Base-by-base conservation (phyloP, 441 rosid genomes). In the Eruca vesicaria region DNA sequence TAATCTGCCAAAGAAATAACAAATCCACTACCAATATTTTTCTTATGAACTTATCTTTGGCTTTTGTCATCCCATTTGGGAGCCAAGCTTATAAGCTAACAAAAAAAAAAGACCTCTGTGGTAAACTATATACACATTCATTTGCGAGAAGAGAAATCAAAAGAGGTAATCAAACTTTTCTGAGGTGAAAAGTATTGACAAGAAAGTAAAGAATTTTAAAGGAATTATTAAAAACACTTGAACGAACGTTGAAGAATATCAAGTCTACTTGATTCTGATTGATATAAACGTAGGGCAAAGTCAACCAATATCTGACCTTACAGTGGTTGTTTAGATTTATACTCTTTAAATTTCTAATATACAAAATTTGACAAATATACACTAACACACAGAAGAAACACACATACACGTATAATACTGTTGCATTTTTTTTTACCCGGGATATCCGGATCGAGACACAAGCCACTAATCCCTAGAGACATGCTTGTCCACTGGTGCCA, bases 301-400 rank as follows among this genome's bases (percentile, higher is more conserved):
- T 77, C 80, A 77, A 71, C 80, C 50, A 33, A 66, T 43, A 77
- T 66, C 76, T 66, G 68, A 65, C 63, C 72, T 71, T 77, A 77
- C 66, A 65, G 45, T 77, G 71, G 63, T 64, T 70, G 61, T 43
- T 70, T 70, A 76, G 75, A 76, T 76, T 53, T 62, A 36, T 69
- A 69, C 36, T 38, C 79, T 58, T 57, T 52, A 57, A 7, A 58
- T 16, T 9, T 60, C 20, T 59, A 59, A 8, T 20, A 74, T 33
- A 19, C 26, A 66, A 12, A 66, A 32, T 36, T 2, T 12, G 18
- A 18, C 15, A 18, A 18, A 18, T 62, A 65, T 19, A 20, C 36
- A 48, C 55, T 68, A 55, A 9, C 8, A 33, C 33, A 21, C 41
- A 36, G 43, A 36, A 36, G 43, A 36, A 36, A 36, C 43, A 35